Base-by-base conservation (phyloP, 2,329 filamentous ascomycete species). In the Penicillium sp. region DNA sequence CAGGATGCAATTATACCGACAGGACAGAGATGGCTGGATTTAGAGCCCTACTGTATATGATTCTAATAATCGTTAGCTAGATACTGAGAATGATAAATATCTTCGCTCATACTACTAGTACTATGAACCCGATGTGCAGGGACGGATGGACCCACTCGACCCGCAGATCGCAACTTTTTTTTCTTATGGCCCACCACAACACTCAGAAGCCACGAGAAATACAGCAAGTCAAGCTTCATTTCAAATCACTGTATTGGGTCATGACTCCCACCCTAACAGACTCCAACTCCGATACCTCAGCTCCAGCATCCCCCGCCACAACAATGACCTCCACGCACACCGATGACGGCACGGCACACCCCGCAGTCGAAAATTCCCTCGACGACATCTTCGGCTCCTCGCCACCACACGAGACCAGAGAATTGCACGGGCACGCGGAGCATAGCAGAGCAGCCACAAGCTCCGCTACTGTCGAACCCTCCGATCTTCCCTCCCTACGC, bases 401-500 rank as follows among this genome's bases (percentile, higher is more conserved):
- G 5, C 73, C 73, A 15, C 70, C 68, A 4, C 56, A 43, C 41
- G 60, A 53, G 42, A 55, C 29, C n/a, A 25, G 23, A 12, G 25
- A 33, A 18, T 18, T 23, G 4, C 8, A 18, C 25, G 18, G 3
- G 4, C 25, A 11, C 12, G 11, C 23, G 49, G 31, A 22, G n/a
- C 23, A 26, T 25, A 14, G 42, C 25, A 22, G 3, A 35, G 33
- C 23, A 48, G 26, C 22, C 41, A 37, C 42, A 8, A 46, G 22
- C 44, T 22, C 44, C 1, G 33, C 31, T 26, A 22, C 41, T 20
- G 31, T 15, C 25, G 68, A 83, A 53, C 79, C 81, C 40, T 86
- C 83, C n/a, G 92, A 96, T 65, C 82, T 94, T 49, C 85, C 83
- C 20, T 86, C 89, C 23, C 82, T 96, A 15, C 86, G 89, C 65